Evolutionary conservation across 164 flowering plant genomes (phyloP), one percentile per base, ranked within the genome.

Genomic region (Pachysandra terminalis): DNA sequence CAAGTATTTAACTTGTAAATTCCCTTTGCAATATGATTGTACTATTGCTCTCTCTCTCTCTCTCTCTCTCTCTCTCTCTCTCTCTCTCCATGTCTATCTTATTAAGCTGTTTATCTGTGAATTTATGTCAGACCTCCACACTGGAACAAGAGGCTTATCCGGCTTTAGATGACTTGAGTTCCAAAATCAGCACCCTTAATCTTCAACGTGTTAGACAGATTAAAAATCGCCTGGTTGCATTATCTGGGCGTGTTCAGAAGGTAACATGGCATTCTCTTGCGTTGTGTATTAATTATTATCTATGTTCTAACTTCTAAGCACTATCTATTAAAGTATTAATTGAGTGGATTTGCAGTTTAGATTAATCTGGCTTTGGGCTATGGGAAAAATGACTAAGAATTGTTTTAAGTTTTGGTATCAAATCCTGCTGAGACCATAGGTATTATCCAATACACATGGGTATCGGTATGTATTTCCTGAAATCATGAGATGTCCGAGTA

Each of bases 131-230:
- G 88, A 74, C 86, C 25, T 65, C 72, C 49, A 78, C 83, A 3
- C 65, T 85, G 63, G 88, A 83, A 79, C 79, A 76, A 70, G 88
- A 85, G 68, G 88, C 88, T 17, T 81, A 85, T 76, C 88, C 86
- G 14, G 86, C 85, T 35, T 69, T 83, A 37, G 86, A 85, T 81
- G 82, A 83, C 53, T 79, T 85, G 55, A 85, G 83, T 35, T 83
- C 88, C 53, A 79, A 82, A 75, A 81, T 85, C 66, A 85, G 88
- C 73, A 83, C 84, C 3, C 83, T 85, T 40, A 85, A 81, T 69
- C 83, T 85, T 26, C 81, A 85, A 64, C 88, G 82, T 68, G 88
- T 80, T 51, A 75, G 88, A 63, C 82, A 81, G 54, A 81, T 83
- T 67, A 85, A 85, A 73, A 83, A 82, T 66, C 85, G 86, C 25